Percentiles rank a stretch among this genome's conserved stretches.
phyloP scores from a whole-genome alignment of 306 rosid genomes.

The Quercus gilva region DNA sequence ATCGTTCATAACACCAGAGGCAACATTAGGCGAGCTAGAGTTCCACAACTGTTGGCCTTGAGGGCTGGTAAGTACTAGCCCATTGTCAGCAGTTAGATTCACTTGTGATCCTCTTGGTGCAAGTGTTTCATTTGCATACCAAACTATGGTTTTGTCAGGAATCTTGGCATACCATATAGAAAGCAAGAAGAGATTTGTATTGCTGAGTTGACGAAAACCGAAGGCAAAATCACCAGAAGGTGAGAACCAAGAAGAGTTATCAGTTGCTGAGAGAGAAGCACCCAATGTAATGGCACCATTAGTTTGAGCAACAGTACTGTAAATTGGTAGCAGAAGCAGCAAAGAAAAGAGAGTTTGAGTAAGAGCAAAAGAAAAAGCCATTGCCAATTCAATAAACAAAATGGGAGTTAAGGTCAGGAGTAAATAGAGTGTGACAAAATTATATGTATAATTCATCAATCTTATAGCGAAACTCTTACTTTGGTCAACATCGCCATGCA shows the following conservation, averaged over 20 bases:
- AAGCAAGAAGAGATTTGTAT: conserved; percentile 25
- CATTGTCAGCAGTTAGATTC: conserved; percentile 1
- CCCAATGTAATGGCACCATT: not conserved
- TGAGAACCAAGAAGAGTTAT: conserved; percentile 26
- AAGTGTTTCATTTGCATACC: conserved; percentile 22
- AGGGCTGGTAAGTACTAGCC: conserved; percentile 7
- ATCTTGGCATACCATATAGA: conserved; percentile 50
- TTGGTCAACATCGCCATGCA: too few species aligned
- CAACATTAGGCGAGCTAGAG: not conserved
- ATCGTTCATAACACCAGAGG: too few species aligned
- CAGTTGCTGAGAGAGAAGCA: conserved; percentile 24
- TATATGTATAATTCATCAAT: too few species aligned
- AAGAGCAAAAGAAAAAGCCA: not conserved
- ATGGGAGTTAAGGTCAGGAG: not conserved
- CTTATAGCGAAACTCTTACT: too few species aligned
- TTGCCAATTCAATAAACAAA: not conserved
- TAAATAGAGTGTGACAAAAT: not conserved
- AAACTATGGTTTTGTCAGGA: conserved; percentile 38
- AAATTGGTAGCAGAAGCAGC: not conserved
- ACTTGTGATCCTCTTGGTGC: conserved; percentile 37
- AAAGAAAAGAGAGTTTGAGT: not conserved
- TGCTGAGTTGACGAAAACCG: conserved; percentile 34
- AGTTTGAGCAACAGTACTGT: not conserved
- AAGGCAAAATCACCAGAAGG: conserved; percentile 46
- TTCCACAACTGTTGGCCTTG: conserved; percentile 12